These are phyloP conservation scores for Otatea glauca DNA, from an alignment of 176 grass and related monocot species.

Conservation along the genomic window DNA sequence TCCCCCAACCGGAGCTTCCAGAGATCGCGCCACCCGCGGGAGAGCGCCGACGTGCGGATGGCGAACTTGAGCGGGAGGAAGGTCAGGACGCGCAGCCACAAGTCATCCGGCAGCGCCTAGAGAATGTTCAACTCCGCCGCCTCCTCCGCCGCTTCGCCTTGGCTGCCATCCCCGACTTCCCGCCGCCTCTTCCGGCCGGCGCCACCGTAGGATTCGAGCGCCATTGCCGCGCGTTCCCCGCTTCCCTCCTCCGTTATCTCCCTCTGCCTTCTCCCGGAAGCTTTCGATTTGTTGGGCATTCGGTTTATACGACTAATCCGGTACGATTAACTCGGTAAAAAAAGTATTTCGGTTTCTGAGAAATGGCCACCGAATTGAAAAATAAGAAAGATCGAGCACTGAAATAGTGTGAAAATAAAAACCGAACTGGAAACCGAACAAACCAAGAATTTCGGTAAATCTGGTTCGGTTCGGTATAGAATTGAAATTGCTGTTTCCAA, in stretches of 20 bases:
- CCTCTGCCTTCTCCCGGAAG: not conserved
- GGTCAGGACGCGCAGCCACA: conserved; percentile 49
- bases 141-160: not conserved
- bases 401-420: too few species aligned
- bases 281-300: not conserved
- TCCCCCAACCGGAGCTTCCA: conserved; percentile 53
- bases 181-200: not conserved
- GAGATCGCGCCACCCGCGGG: not conserved
- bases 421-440: too few species aligned
- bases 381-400: too few species aligned
- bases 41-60: conserved; percentile 46
- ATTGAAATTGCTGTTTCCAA: too few species aligned
- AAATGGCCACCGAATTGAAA: too few species aligned
- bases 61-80: conserved; percentile 60
- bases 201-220: not conserved
- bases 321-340: too few species aligned
- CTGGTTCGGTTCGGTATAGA: not conserved
- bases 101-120: conserved; percentile 48
- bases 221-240: not conserved
- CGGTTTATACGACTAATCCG: too few species aligned
- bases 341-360: too few species aligned
- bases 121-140: not conserved
- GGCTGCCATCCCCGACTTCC: not conserved
- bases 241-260: not conserved
- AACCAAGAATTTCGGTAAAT: too few species aligned